These are phyloP conservation scores for Sistotremastrum suecicum DNA, from an alignment of 768 basidiomycete genomes.

Conservation along the genomic window DNA sequence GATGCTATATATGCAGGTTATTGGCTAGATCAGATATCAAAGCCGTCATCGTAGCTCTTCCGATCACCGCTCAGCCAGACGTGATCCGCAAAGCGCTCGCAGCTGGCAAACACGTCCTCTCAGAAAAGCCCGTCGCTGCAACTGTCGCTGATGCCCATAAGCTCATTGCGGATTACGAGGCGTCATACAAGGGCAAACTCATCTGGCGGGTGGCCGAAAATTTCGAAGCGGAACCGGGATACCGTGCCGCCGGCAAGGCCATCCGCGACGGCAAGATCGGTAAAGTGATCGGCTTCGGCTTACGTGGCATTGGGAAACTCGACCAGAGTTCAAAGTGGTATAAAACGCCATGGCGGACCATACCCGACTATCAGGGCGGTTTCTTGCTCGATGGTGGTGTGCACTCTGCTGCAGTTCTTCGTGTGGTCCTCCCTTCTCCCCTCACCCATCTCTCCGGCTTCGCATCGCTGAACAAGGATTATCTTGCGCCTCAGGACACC, in stretches of 20 bases:
- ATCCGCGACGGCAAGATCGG: constrained; percentile 56
- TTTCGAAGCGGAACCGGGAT: constrained; percentile 53
- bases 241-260: constrained; percentile 29
- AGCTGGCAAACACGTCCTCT: constrained; percentile 78
- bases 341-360: constrained; percentile 71
- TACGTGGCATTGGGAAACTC: constrained; percentile 35
- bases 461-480: constrained; percentile 54
- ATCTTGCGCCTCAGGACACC: constrained; percentile 70
- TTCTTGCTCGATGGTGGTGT: constrained; percentile 78
- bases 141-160: constrained; percentile 49
- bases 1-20: constrained; percentile 21
- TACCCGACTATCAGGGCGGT: constrained; percentile 74
- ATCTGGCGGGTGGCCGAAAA: constrained; percentile 79
- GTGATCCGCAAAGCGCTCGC: constrained; percentile 48
- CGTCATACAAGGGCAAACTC: constrained; percentile 46
- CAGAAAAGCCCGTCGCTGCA: constrained; percentile 76
- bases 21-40: constrained; percentile 54
- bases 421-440: constrained; percentile 39
- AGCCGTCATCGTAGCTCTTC: constrained; percentile 63
- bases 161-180: constrained; percentile 55
- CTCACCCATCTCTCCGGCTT: constrained; percentile 46
- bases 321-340: constrained; percentile 60
- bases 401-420: constrained; percentile 56
- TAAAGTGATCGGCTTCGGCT: constrained; percentile 52
- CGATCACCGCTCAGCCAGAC: constrained; percentile 60